These are phyloP conservation scores for Xylaria sp. DNA, from an alignment of 2,329 filamentous ascomycete genomes.

Conservation along the genomic window DNA sequence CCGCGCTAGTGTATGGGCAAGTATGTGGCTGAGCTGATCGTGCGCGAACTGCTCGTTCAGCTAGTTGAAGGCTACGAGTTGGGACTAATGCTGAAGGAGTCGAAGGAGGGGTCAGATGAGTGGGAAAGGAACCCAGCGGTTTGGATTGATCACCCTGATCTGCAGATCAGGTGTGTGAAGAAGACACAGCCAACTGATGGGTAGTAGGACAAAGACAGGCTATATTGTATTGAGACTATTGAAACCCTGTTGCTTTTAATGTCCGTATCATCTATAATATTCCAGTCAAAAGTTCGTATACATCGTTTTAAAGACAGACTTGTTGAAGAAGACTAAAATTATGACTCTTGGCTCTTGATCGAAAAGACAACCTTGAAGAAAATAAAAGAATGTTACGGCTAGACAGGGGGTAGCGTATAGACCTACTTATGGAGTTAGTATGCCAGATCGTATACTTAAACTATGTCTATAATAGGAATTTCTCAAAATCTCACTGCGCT, in stretches of 20 bases:
- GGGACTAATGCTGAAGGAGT: background rate
- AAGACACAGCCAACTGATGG: background rate
- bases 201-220: background rate
- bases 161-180: conserved; percentile 7
- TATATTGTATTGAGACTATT: background rate
- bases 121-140: conserved; percentile 1
- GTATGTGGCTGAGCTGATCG: conserved; percentile 50
- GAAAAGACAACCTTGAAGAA: too few species aligned
- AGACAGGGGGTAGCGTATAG: too few species aligned
- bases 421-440: too few species aligned
- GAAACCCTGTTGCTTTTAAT: background rate
- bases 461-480: too few species aligned
- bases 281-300: too few species aligned
- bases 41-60: conserved; percentile 32
- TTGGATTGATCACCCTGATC: conserved; percentile 14
- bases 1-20: conserved; percentile 54
- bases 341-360: too few species aligned
- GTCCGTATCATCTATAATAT: background rate
- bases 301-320: too few species aligned
- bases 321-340: too few species aligned
- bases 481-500: background rate
- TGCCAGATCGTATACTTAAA: background rate
- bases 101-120: background rate
- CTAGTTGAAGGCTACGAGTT: conserved; percentile 10
- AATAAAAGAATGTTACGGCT: too few species aligned